Conservation (phyloP, 2,329 filamentous ascomycete genomes). For the Huntiella decipiens region DNA sequence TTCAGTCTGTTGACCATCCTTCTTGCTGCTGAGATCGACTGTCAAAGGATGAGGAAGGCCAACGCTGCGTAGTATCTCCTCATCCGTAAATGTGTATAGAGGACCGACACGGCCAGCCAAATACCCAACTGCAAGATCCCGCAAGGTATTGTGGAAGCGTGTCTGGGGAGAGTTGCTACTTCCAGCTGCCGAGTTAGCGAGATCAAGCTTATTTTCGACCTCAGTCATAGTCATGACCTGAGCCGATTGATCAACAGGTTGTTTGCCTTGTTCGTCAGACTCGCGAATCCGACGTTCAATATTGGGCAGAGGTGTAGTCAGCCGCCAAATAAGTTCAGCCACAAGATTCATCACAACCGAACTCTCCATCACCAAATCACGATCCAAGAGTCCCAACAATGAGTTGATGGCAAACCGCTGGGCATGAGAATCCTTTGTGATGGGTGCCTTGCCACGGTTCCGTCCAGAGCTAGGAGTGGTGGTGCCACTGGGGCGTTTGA, state of each 20-base stretch:
- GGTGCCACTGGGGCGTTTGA: conserved; percentile 51
- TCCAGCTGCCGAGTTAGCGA: too few species aligned
- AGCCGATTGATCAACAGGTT: conserved; percentile 5
- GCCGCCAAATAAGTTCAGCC: conserved; percentile 67
- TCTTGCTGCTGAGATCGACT: too few species aligned
- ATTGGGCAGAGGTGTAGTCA: conserved; percentile 69
- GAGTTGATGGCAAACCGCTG: conserved; percentile 86
- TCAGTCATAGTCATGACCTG: conserved; percentile 12
- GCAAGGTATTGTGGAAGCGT: too few species aligned
- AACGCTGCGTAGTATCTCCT: too few species aligned
- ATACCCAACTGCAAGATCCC: conserved; percentile 5
- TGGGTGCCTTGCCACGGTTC: conserved; percentile 21
- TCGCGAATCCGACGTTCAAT: conserved; percentile 72
- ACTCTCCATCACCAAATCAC: conserved; percentile 92
- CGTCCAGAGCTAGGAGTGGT: conserved; percentile 29
- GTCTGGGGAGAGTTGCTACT: too few species aligned
- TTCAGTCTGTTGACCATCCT: background rate
- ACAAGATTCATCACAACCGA: conserved; percentile 92
- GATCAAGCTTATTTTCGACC: conserved; percentile 8
- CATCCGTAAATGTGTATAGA: background rate
- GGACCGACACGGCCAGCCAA: conserved; percentile 14
- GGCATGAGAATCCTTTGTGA: conserved; percentile 66
- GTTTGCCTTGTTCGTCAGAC: conserved; percentile 27
- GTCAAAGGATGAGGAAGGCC: too few species aligned
- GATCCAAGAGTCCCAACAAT: conserved; percentile 68